Evolutionary conservation across 352 stramenopile species (phyloP), one percentile per base, ranked within the genome.

Genomic region (Globisporangium orthogonon): DNA sequence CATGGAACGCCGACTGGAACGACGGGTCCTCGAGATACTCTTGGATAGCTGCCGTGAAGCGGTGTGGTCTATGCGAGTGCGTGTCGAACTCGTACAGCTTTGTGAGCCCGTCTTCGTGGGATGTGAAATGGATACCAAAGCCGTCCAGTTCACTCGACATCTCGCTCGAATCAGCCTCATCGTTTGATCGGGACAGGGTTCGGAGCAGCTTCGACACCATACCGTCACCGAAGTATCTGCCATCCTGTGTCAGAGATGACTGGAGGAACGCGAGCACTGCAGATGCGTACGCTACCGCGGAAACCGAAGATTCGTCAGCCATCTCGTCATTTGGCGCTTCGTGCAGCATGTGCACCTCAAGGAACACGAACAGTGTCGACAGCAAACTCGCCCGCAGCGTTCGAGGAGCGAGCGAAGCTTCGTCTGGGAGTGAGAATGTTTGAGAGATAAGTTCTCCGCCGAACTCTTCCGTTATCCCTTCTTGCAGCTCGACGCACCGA

Each of bases 71-170:
- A 11, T n/a, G 39, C 9, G 46, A 29, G 23, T 44, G 45, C 7
- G 46, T 1, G 10, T 51, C 7, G 4, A 18, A 29, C 3, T 33
- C 13, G 3, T 49, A 48, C 41, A 70, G 30, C 18, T 37, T 64
- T 28, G 51, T 41, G 0, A 71, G 37, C 3, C 65, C 65, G 35
- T 60, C 52, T 51, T 87, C 74, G 49, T 73, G 69, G 49, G 74
- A 67, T 23, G 67, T 78, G 45, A 85, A 87, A 28, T 66, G 50
- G 14, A 87, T 63, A 7, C 76, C 76, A 52, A 83, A 87, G 9
- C 76, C 76, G 56, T 73, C 74, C 14, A 85, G 58, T 30, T 75
- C 75, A 23, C 68, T 65, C 18, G 46, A 60, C 54, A 39, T 50
- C 13, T 63, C 46, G 7, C 48, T 58, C 18, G 51, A 54, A 30